These are phyloP conservation scores for Arthroderma sp. DNA, from an alignment of 2,329 filamentous ascomycete genomes.

Conservation along the genomic window DNA sequence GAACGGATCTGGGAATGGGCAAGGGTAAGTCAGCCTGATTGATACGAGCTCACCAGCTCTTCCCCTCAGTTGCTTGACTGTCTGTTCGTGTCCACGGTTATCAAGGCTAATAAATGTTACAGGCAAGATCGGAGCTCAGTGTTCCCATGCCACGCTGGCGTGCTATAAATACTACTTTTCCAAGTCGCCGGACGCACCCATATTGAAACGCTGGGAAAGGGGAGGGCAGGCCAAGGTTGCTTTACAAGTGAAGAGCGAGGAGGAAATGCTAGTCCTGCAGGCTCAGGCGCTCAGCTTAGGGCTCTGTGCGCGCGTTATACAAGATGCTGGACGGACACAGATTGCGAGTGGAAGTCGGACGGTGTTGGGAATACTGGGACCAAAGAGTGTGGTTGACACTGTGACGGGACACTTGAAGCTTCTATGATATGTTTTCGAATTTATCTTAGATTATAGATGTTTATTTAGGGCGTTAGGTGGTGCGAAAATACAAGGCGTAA, in stretches of 20 bases:
- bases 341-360: constrained; percentile 88
- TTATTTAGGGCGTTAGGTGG: too few relatives aligned
- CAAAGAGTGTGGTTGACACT: constrained; percentile 69
- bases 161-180: constrained; percentile 78
- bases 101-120: neutral
- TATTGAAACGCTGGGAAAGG: constrained; percentile 75
- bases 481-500: too few relatives aligned
- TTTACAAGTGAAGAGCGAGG: constrained; percentile 73
- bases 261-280: constrained; percentile 62
- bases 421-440: constrained; percentile 38
- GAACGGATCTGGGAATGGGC: constrained; percentile 93
- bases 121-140: constrained; percentile 97
- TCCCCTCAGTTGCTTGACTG: neutral
- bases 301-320: constrained; percentile 76
- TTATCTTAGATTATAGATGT: too few relatives aligned
- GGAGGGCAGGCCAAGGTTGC: constrained; percentile 88
- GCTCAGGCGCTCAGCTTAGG: constrained; percentile 71
- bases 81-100: neutral
- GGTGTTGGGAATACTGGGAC: constrained; percentile 71
- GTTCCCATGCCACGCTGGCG: constrained; percentile 86
- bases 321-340: constrained; percentile 93
- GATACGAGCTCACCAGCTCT: neutral
- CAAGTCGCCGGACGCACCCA: constrained; percentile 38
- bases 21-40: constrained; percentile 52
- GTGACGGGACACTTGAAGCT: constrained; percentile 78